These are phyloP conservation scores for Dysphania ambrosioides DNA, from an alignment of 148 eudicot species.

Conservation along the genomic window DNA sequence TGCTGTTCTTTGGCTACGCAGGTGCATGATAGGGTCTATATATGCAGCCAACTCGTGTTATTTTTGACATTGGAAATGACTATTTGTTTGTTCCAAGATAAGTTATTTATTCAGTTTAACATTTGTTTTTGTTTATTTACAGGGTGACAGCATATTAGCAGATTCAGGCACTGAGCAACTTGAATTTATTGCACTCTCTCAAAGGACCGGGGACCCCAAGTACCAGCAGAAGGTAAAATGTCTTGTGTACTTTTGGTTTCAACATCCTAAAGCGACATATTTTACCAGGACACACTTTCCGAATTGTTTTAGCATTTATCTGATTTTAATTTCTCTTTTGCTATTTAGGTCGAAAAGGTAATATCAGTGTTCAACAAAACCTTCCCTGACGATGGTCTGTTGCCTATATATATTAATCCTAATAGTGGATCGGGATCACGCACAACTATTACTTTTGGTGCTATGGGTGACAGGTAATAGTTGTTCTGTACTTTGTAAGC, in stretches of 20 bases:
- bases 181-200: conserved; percentile 97
- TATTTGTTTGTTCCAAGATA: neutral
- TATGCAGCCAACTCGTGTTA: neutral
- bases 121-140: neutral
- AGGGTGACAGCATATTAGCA: conserved; percentile 94
- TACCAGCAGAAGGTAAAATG: conserved; percentile 83
- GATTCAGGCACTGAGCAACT: conserved; percentile 99
- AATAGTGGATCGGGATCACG: conserved; percentile 59
- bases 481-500: neutral
- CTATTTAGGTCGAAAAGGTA: conserved; percentile 75
- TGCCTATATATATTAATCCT: conserved; percentile 83
- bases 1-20: neutral
- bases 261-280: neutral
- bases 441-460: conserved; percentile 93
- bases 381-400: conserved; percentile 88
- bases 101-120: neutral
- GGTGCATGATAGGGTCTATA: neutral
- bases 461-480: conserved; percentile 97
- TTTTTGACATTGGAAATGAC: neutral
- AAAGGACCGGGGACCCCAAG: conserved; percentile 92
- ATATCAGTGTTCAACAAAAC: conserved; percentile 75
- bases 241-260: neutral
- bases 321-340: neutral
- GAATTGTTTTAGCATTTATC: neutral
- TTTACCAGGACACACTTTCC: neutral